A percentile compares a stretch with the other conserved stretches of the same genome.
Conservation (phyloP, 371 early-diverging fungal genomes). For the Lichtheimia ramosa region DNA sequence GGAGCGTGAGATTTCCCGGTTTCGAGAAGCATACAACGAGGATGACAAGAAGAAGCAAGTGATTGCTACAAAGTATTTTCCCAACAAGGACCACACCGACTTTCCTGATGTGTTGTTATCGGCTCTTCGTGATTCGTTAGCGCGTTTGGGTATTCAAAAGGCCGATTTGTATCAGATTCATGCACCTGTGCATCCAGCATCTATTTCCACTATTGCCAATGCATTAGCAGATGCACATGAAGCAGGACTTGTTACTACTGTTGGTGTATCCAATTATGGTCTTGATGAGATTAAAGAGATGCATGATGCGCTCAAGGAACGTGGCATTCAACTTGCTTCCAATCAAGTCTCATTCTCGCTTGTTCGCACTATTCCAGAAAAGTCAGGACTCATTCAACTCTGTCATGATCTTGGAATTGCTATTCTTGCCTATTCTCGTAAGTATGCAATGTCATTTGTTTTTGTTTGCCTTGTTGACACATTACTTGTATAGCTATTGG, state of each 20-base stretch:
- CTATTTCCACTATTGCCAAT: slow-evolving; percentile 51
- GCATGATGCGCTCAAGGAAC: slow-evolving; percentile 50
- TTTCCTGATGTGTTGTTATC: slow-evolving; percentile 47
- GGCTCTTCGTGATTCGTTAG: slow-evolving; percentile 53
- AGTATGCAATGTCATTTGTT: slow-evolving; percentile 7
- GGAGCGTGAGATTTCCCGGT: slow-evolving; percentile 43
- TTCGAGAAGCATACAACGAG: slow-evolving; percentile 24
- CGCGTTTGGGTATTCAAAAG: slow-evolving; percentile 53
- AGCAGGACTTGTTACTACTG: slow-evolving; percentile 56
- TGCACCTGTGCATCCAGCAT: slow-evolving; percentile 59
- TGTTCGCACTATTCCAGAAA: slow-evolving; percentile 51
- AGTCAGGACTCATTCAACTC: slow-evolving; percentile 46
- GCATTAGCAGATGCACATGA: slow-evolving; percentile 56
- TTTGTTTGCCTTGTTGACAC: too few relatives aligned
- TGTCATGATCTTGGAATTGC: slow-evolving; percentile 62
- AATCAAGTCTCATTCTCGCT: slow-evolving; percentile 58
- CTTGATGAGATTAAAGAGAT: slow-evolving; percentile 45
- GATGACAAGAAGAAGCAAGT: slow-evolving; percentile 27
- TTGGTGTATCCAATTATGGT: slow-evolving; percentile 72
- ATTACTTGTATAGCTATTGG: slow-evolving; percentile 26
- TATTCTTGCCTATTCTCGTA: slow-evolving; percentile 61
- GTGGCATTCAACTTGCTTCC: slow-evolving; percentile 53
- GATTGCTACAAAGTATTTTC: slow-evolving; percentile 58
- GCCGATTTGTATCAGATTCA: slow-evolving; percentile 77
- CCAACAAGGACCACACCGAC: slow-evolving; percentile 30